A percentile compares a stretch with the other conserved stretches of the same genome.
Evolutionary conservation across 148 eudicot species (phyloP).

Genomic region (Cornus florida): DNA sequence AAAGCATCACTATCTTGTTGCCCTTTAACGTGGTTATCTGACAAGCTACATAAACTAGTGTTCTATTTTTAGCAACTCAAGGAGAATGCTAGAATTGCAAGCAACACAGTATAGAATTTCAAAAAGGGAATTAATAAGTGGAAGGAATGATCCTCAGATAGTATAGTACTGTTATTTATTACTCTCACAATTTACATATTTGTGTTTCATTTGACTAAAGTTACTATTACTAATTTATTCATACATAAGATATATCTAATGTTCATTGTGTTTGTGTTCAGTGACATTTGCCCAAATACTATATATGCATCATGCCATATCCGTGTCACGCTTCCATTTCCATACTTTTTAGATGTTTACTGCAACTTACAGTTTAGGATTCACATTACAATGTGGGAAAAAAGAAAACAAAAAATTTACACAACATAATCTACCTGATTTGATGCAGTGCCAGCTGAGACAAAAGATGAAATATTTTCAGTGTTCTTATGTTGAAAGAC

Average conservation of each 20-base stretch:
- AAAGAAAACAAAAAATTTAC: background rate
- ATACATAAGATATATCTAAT: no score
- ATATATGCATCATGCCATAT: no score
- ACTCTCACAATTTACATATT: no score
- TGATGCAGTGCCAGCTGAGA: slow-evolving; percentile 49
- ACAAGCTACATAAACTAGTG: background rate
- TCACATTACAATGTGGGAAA: background rate
- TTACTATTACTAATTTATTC: no score
- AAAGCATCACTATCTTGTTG: background rate
- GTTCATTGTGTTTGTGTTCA: no score
- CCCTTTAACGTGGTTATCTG: background rate
- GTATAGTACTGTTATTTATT: background rate
- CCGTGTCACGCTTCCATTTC: no score
- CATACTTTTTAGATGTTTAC: no score
- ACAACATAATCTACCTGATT: slow-evolving; percentile 43
- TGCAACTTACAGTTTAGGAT: background rate
- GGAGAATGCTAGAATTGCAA: background rate
- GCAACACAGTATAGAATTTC: background rate
- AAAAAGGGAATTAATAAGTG: no score
- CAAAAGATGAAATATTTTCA: slow-evolving; percentile 49
- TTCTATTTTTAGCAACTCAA: background rate
- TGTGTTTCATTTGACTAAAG: no score
- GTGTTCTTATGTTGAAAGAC: slow-evolving; percentile 50
- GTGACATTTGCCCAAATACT: no score
- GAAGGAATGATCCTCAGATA: background rate